phyloP scores from a whole-genome alignment of 257 asterid species.

The Gentiana macrophylla region DNA sequence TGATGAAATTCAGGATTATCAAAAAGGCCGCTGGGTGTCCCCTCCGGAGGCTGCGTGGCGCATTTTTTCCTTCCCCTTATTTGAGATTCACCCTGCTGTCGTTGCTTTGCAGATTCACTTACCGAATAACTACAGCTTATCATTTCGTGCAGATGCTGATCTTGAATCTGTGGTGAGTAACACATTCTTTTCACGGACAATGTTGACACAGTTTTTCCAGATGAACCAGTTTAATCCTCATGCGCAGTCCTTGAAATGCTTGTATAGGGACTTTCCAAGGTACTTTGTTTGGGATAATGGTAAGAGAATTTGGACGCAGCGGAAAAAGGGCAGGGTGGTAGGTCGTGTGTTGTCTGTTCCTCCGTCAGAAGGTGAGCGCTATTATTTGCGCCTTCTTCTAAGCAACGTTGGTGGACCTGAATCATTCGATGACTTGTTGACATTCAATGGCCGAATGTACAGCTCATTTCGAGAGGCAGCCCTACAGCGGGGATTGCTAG shows the following conservation, averaged over 20 bases:
- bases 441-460: not conserved
- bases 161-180: not conserved
- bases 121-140: not conserved
- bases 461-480: not conserved
- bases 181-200: not conserved
- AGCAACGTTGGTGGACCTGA: not conserved
- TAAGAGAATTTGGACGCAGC: not conserved
- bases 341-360: not conserved
- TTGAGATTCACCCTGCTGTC: too few species aligned
- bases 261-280: not conserved
- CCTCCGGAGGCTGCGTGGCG: not conserved
- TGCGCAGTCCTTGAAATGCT: not conserved
- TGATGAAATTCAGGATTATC: not conserved
- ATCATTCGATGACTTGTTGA: not conserved
- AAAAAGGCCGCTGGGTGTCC: constrained; percentile 1
- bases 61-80: not conserved
- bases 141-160: not conserved
- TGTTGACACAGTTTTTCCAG: not conserved
- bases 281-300: not conserved
- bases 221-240: not conserved
- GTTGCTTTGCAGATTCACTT: not conserved
- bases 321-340: not conserved
- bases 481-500: not conserved
- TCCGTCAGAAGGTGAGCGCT: not conserved
- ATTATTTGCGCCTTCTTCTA: not conserved